Evolutionary conservation across 495 filamentous ascomycete species (phyloP).

Genomic region (Daldinia grandis): DNA sequence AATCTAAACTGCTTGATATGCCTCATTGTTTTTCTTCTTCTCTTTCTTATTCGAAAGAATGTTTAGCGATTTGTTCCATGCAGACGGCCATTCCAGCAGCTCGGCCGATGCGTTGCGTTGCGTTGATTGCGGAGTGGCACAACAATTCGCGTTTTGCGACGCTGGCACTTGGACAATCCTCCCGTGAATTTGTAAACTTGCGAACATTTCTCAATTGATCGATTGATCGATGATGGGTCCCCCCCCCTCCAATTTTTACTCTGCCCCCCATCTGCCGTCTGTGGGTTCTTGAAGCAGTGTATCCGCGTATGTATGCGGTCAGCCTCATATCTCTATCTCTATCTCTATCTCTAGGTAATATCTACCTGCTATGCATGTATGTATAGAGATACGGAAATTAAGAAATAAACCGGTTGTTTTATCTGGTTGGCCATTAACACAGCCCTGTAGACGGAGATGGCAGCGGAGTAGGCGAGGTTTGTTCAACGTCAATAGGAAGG

Average conservation of each 20-base stretch:
- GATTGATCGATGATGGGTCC: neutral
- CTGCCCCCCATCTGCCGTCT: neutral
- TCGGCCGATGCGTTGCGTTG: conserved; percentile 13
- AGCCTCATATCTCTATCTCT: conserved; percentile 24
- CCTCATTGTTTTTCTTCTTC: conserved; percentile 16
- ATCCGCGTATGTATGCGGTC: conserved; percentile 27
- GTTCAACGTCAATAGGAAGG: conserved; percentile 23
- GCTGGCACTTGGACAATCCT: conserved; percentile 36
- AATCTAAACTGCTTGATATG: conserved; percentile 30
- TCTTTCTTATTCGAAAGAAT: conserved; percentile 31
- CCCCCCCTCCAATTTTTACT: neutral
- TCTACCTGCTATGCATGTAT: conserved; percentile 7
- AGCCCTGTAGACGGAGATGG: conserved; percentile 25
- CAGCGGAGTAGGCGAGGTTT: conserved; percentile 37
- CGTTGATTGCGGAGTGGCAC: conserved; percentile 20
- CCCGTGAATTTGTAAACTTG: conserved; percentile 23
- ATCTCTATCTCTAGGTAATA: too few relatives aligned
- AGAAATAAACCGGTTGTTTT: conserved; percentile 7
- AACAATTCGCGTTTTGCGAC: conserved; percentile 30
- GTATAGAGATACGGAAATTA: neutral
- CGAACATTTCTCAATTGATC: conserved; percentile 30
- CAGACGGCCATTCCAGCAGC: conserved; percentile 34
- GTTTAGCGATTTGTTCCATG: conserved; percentile 32
- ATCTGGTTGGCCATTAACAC: conserved; percentile 21
- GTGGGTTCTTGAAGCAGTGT: neutral